Evolutionary conservation across 306 rosid genomes (phyloP).

Genomic region (Quercus bicolor): DNA sequence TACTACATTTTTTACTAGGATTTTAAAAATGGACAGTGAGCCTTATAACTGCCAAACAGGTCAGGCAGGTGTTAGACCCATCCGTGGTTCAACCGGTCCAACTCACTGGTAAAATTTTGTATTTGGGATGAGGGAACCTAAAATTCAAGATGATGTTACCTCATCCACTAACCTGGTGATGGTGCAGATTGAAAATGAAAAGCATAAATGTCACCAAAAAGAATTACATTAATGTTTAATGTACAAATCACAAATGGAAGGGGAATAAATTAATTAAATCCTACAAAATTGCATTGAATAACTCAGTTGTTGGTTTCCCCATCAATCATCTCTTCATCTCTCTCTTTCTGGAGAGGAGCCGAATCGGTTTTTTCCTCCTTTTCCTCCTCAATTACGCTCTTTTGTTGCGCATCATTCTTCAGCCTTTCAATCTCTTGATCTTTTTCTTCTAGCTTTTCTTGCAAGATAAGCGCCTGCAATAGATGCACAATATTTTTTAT

Average conservation of each 20-base stretch:
- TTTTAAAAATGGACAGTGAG: no score
- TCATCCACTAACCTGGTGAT: background rate
- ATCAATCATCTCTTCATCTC: constrained; percentile 28
- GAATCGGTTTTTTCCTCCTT: constrained; percentile 39
- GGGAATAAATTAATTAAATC: background rate
- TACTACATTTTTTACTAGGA: no score
- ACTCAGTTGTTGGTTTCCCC: constrained; percentile 35
- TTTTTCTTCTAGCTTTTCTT: constrained; percentile 68
- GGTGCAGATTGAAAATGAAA: no score
- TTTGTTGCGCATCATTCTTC: constrained; percentile 47
- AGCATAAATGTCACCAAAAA: background rate
- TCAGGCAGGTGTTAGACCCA: no score
- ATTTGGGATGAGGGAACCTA: background rate
- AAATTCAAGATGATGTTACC: background rate
- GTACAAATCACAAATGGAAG: constrained; percentile 22
- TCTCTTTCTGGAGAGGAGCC: constrained; percentile 15
- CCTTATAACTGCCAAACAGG: no score
- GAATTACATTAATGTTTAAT: background rate
- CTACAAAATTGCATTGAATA: constrained; percentile 16
- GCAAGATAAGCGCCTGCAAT: constrained; percentile 59
- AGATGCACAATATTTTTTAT: background rate
- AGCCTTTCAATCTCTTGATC: constrained; percentile 53
- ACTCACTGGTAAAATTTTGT: no score
- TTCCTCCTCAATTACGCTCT: constrained; percentile 27
- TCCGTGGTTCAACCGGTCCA: no score